These are phyloP conservation scores for Tricladium varicosporioides DNA, from an alignment of 2,329 filamentous ascomycete genomes.

Conservation along the genomic window DNA sequence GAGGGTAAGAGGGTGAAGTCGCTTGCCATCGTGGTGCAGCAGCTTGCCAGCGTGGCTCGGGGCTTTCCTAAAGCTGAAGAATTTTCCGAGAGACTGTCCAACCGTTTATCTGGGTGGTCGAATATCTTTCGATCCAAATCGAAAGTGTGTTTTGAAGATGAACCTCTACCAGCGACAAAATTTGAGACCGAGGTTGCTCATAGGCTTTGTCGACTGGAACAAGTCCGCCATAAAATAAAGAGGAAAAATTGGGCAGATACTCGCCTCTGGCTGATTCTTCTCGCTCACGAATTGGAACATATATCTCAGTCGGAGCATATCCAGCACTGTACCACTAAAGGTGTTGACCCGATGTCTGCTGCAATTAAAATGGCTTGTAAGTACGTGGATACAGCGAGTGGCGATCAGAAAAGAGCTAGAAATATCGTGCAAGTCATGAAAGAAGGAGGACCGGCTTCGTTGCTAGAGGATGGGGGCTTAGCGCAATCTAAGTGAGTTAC, in stretches of 20 bases:
- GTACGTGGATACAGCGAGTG: neutral
- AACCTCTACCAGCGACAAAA: neutral
- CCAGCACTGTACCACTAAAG: neutral
- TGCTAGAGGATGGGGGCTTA: neutral
- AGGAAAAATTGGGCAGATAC: neutral
- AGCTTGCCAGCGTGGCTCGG: neutral
- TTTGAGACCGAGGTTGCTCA: neutral
- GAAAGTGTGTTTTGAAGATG: neutral
- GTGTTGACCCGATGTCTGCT: neutral
- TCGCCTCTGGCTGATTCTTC: neutral
- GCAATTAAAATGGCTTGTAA: neutral
- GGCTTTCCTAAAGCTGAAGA: slow-evolving; percentile 6
- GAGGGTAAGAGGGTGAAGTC: neutral
- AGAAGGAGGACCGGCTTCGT: slow-evolving; percentile 1
- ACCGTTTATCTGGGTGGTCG: neutral
- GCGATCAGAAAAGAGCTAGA: neutral
- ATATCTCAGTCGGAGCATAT: slow-evolving; percentile 1
- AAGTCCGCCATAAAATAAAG: neutral
- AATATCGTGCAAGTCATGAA: slow-evolving; percentile 1
- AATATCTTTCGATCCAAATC: neutral
- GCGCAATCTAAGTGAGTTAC: neutral
- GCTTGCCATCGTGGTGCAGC: slow-evolving; percentile 1
- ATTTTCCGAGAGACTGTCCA: neutral
- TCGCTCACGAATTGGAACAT: slow-evolving; percentile 4
- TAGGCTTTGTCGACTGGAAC: neutral